Evolutionary conservation across 2,329 filamentous ascomycete species (phyloP).

Genomic region (Colletotrichum aenigma): DNA sequence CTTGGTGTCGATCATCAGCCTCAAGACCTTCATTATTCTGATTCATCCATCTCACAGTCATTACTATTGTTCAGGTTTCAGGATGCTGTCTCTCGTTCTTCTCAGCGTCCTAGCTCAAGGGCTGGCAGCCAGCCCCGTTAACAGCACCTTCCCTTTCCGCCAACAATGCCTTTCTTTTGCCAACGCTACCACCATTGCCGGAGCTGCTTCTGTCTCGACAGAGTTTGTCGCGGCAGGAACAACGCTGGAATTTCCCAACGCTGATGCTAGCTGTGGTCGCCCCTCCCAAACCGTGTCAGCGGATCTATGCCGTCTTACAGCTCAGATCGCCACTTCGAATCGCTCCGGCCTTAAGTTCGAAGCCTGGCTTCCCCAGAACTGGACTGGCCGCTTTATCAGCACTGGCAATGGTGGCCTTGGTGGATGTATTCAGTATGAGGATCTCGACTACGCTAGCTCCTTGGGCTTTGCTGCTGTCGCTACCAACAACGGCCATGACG

Average conservation of each 20-base stretch:
- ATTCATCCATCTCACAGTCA: background rate
- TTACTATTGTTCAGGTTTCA: background rate
- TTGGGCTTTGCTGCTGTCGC: constrained; percentile 51
- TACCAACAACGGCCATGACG: constrained; percentile 55
- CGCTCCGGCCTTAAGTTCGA: constrained; percentile 50
- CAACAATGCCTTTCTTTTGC: constrained; percentile 26
- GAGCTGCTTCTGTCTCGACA: constrained; percentile 20
- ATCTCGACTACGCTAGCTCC: constrained; percentile 42
- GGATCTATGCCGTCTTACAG: constrained; percentile 31
- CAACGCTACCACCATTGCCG: constrained; percentile 31
- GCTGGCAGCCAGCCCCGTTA: background rate
- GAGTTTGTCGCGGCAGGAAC: constrained; percentile 30
- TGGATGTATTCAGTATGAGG: constrained; percentile 50
- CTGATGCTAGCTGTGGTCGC: constrained; percentile 37
- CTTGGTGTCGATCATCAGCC: background rate
- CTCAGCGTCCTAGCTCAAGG: background rate
- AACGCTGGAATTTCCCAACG: constrained; percentile 35
- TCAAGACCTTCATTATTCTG: background rate
- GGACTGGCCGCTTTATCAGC: constrained; percentile 48
- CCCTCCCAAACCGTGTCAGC: constrained; percentile 23
- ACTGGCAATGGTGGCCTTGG: constrained; percentile 53
- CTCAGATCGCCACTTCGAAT: constrained; percentile 37
- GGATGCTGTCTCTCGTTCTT: background rate
- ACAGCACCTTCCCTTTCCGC: background rate
- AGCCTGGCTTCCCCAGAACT: constrained; percentile 49